Conservation (phyloP, 345 rosid genomes). For the Pugionium dolabratum region DNA sequence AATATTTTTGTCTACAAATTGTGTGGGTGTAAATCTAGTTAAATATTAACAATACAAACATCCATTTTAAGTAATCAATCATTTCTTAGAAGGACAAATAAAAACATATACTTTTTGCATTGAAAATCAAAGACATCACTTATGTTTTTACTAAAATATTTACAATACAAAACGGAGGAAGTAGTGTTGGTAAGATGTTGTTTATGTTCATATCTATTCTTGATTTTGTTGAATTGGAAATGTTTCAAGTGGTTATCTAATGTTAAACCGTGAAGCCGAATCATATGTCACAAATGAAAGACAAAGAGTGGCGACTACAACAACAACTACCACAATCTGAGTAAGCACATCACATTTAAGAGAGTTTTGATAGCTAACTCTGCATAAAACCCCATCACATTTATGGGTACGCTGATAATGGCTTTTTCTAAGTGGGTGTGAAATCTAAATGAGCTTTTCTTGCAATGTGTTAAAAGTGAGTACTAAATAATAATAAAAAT, state of each 20-base stretch:
- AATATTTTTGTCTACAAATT: too few relatives aligned
- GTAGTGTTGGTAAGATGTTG: too few relatives aligned
- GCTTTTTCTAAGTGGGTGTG: slow-evolving; percentile 31
- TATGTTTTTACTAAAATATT: too few relatives aligned
- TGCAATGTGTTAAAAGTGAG: slow-evolving; percentile 18
- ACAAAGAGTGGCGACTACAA: slow-evolving; percentile 11
- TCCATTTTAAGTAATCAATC: too few relatives aligned
- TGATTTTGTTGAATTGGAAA: slow-evolving; percentile 6
- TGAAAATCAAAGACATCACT: too few relatives aligned
- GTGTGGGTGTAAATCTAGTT: too few relatives aligned
- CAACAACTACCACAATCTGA: slow-evolving; percentile 15
- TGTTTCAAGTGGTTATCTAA: background rate
- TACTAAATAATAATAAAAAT: slow-evolving; percentile 1
- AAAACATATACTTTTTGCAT: too few relatives aligned
- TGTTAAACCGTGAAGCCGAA: background rate
- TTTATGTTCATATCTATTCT: background rate
- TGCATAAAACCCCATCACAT: slow-evolving; percentile 28
- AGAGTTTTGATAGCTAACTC: slow-evolving; percentile 24
- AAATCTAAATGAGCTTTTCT: slow-evolving; percentile 28
- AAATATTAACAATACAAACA: too few relatives aligned
- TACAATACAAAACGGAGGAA: too few relatives aligned
- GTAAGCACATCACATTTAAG: slow-evolving; percentile 22
- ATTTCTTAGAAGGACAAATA: too few relatives aligned
- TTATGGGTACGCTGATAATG: slow-evolving; percentile 37
- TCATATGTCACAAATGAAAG: slow-evolving; percentile 8